These are phyloP conservation scores for Populus alba DNA, from an alignment of 345 rosid genomes.

Conservation along the genomic window DNA sequence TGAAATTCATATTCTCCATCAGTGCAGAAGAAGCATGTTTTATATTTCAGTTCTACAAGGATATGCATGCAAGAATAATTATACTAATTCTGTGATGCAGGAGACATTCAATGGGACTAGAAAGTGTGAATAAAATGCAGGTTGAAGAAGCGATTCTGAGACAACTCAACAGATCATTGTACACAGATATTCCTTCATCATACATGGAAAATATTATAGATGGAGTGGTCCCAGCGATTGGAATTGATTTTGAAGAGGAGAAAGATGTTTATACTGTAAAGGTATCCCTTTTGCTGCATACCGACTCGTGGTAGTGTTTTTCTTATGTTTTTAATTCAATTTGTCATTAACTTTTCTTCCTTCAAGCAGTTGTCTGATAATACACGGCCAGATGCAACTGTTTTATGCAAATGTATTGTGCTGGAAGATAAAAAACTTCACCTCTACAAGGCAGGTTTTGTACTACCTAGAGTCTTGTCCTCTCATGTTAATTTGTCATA, in stretches of 20 bases:
- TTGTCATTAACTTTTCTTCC: background rate
- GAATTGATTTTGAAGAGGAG: slow-evolving; percentile 30
- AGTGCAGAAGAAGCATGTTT: background rate
- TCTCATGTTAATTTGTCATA: too few species aligned
- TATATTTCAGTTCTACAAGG: background rate
- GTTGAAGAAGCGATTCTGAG: slow-evolving; percentile 28
- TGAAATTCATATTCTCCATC: background rate
- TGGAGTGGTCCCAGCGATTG: slow-evolving; percentile 39
- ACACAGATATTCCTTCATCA: slow-evolving; percentile 42
- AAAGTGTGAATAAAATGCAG: slow-evolving; percentile 17
- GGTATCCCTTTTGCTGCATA: slow-evolving; percentile 32
- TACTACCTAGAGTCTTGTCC: background rate
- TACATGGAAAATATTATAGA: slow-evolving; percentile 31
- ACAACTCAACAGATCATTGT: slow-evolving; percentile 31
- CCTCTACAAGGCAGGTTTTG: slow-evolving; percentile 54
- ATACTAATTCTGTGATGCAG: slow-evolving; percentile 22
- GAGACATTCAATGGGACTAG: slow-evolving; percentile 17
- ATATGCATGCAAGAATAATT: background rate
- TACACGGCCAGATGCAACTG: slow-evolving; percentile 19
- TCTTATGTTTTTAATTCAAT: background rate
- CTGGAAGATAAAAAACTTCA: slow-evolving; percentile 47
- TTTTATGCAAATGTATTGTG: slow-evolving; percentile 53
- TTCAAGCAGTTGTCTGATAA: slow-evolving; percentile 42
- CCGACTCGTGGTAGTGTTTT: background rate
- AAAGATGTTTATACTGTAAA: slow-evolving; percentile 52